Percentiles rank a stretch among this genome's conserved stretches.
These are phyloP conservation scores for Fragaria ananassa DNA, from an alignment of 306 rosid species.

Conservation along the genomic window DNA sequence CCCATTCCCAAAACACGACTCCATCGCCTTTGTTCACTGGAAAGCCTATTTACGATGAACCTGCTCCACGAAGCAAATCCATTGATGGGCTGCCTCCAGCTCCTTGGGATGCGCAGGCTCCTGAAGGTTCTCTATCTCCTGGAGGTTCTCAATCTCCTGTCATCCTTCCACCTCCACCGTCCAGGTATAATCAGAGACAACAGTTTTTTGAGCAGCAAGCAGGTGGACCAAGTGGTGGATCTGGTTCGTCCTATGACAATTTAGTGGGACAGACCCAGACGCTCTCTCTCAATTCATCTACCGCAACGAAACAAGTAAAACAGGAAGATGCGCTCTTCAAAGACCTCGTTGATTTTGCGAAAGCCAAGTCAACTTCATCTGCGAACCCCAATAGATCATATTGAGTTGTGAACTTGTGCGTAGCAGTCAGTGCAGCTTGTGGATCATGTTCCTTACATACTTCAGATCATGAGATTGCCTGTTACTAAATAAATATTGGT, in stretches of 20 bases:
- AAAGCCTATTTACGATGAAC: conserved; percentile 65
- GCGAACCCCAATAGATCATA: conserved; percentile 66
- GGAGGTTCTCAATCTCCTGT: conserved; percentile 34
- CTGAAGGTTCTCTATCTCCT: conserved; percentile 16
- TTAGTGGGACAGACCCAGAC: conserved; percentile 70
- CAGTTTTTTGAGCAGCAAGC: conserved; percentile 63
- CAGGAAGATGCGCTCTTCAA: conserved; percentile 82
- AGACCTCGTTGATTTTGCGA: conserved; percentile 81
- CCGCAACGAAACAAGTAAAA: conserved; percentile 59
- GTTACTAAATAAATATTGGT: conserved; percentile 41
- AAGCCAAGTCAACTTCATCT: conserved; percentile 74
- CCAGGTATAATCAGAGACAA: conserved; percentile 69
- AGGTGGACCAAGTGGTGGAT: conserved; percentile 45
- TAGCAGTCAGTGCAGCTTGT: conserved; percentile 34
- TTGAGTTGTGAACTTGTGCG: conserved; percentile 37
- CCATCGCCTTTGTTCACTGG: conserved; percentile 38
- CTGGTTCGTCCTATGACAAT: conserved; percentile 65
- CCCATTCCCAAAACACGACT: conserved; percentile 31
- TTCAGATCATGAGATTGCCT: conserved; percentile 34
- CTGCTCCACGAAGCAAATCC: conserved; percentile 50
- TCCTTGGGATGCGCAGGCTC: conserved; percentile 58
- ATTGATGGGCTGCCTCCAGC: conserved; percentile 63
- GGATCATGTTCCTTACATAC: conserved; percentile 32
- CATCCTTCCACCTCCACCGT: conserved; percentile 76
- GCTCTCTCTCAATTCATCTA: conserved; percentile 61